Base-by-base conservation (phyloP, 2,329 filamentous ascomycete species). In the Simplicillium aogashimaense region DNA sequence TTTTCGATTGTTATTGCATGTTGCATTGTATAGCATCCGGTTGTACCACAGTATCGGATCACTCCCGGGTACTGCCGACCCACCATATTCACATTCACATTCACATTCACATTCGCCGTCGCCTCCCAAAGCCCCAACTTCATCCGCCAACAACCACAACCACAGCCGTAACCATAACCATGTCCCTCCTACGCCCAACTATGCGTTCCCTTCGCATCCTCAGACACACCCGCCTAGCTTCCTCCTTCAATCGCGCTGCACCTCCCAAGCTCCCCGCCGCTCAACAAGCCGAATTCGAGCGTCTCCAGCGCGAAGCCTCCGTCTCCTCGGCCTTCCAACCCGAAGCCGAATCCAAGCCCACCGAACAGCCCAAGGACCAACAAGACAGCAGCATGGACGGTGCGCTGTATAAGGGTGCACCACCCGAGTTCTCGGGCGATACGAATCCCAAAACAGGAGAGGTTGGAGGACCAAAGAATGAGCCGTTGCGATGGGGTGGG, bases 401-500 rank as follows among this genome's bases (percentile, higher is more conserved):
- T 42, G 79, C 87, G 57, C 65, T 90, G 42, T 71, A 82, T 47
- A 69, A 79, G 47, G 90, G 90, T 29, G 83, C 88, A 34, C 76
- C 81, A 53, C 89, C 92, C 2, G 90, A 97, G 65, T 98, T 98
- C 53, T 81, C 90, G 50, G 92, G 92, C 43, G 89, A 97, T 40
- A 73, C 70, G 41, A 97, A 98, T 60, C 92, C 92, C 3, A 83
- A 82, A 69, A 98, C 92, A 2, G 92, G 92, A 17, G 92, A 98
- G 70, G 78, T 95, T 10, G 92, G 92, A 6, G 92, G 92, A 1
- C 92, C 92, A 6, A 98, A 97, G 78, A 97, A 94, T 56, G 90
- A 98, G 64, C 92, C 92, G 38, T 56, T 97, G 57, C 69, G 89
- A 52, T 95, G 90, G 90, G 88, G 88, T 1, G 68, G 72, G 14